Base-by-base conservation (phyloP, 495 filamentous ascomycete genomes). In the Glarea lozoyensis region DNA sequence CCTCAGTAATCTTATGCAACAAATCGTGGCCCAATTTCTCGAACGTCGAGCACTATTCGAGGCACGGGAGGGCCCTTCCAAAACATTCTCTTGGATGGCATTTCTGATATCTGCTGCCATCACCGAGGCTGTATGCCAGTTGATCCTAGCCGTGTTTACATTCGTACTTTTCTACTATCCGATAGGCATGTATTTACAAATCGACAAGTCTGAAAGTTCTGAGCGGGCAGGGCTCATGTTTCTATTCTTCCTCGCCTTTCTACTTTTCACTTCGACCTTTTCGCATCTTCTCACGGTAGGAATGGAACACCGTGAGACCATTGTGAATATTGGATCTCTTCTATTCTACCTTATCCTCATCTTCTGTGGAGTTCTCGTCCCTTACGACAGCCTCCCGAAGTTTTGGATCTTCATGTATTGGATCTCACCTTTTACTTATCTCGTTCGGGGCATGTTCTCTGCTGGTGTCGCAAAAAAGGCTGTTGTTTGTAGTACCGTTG, bases 351-450 rank as follows among this genome's bases (percentile, higher is more conserved):
- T 79, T 57, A 62, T 69, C 9, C 66, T 81, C n/a, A 69, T 66
- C 5, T 79, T 82, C 58, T 76, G 76, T 60, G 81, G 43, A 19
- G 43, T 45, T 13, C 35, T 45, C n/a, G 43, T 21, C 16, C 5
- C 17, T 6, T 78, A 82, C 2, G 48, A 59, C 2, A 63, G 58
- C 3, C 60, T 86, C 30, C 82, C 82, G 6, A 53, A 69, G 11
- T 87, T 87, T 67, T 89, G 84, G 84, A 82, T 82, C 50, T 87
- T 86, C 67, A 83, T 88, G 78, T 85, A 87, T 57, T 78, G 79
- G 21, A 62, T 82, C 40, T 83, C 79, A 5, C 83, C 84, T 3
- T 80, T 88, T 37, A 81, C 78, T 0, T 86, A 88, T 49, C 59
- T 84, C 1, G 72, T 86, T 10, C 67, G 66, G 19, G 72, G 69